These are phyloP conservation scores for Linum lewisii DNA, from an alignment of 345 rosid genomes.

Conservation along the genomic window DNA sequence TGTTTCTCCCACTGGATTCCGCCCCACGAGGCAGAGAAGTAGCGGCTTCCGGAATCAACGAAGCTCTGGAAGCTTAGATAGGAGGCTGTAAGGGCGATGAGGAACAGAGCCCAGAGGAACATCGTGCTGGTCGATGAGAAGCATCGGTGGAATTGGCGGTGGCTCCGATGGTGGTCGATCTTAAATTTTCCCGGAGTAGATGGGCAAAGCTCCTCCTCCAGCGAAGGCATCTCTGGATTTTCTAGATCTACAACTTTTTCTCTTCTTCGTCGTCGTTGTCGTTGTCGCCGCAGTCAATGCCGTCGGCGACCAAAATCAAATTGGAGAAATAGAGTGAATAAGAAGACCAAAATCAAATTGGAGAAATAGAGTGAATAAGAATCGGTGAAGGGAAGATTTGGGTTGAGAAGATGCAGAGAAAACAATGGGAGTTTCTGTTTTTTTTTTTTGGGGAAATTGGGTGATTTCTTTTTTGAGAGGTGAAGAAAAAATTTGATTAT, in stretches of 20 bases:
- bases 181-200: constrained; percentile 4
- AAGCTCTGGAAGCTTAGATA: constrained; percentile 4
- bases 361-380: too few species aligned
- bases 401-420: not conserved
- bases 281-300: not conserved
- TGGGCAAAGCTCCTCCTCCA: constrained; percentile 3
- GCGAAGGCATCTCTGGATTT: not conserved
- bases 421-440: not conserved
- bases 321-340: too few species aligned
- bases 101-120: constrained; percentile 1
- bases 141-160: constrained; percentile 6
- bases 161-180: not conserved
- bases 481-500: not conserved
- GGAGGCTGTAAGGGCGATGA: constrained; percentile 3
- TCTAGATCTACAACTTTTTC: not conserved
- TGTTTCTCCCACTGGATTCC: constrained; percentile 4
- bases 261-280: not conserved
- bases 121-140: constrained; percentile 2
- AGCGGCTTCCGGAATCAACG: constrained; percentile 1
- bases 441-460: too few species aligned
- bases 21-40: constrained; percentile 6
- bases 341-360: too few species aligned
- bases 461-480: not conserved
- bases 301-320: not conserved
- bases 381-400: not conserved